These are phyloP conservation scores for Pichia sp. DNA, from an alignment of 1,139 yeast species.

Conservation along the genomic window DNA sequence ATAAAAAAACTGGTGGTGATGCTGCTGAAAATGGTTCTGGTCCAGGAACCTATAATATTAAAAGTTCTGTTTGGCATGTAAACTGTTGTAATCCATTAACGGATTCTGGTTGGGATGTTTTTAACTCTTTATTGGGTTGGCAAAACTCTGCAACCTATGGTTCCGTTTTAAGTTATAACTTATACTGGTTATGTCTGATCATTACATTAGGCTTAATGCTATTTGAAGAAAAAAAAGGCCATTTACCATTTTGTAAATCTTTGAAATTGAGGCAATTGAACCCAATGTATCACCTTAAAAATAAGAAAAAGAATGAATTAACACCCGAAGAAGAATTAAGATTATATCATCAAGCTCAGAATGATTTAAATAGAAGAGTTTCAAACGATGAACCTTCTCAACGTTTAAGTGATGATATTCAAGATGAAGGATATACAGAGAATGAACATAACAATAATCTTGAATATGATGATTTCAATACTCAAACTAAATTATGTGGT, in stretches of 20 bases:
- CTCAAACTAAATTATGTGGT: neutral
- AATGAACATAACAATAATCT: neutral
- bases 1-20: constrained; percentile 71
- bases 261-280: constrained; percentile 51
- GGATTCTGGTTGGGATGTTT: constrained; percentile 90
- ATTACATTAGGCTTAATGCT: constrained; percentile 49
- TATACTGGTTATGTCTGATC: constrained; percentile 71
- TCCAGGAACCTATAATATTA: constrained; percentile 81
- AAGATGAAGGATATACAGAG: neutral
- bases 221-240: constrained; percentile 64
- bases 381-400: constrained; percentile 14
- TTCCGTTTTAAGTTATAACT: constrained; percentile 72
- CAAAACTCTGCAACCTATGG: constrained; percentile 89
- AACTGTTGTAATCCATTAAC: constrained; percentile 88
- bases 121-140: constrained; percentile 84
- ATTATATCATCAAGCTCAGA: constrained; percentile 42
- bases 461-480: neutral
- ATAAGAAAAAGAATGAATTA: constrained; percentile 57
- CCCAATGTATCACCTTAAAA: constrained; percentile 67
- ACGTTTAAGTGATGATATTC: neutral
- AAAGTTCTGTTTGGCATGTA: constrained; percentile 80
- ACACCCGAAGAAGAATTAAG: constrained; percentile 45
- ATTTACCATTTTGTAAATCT: constrained; percentile 52
- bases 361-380: constrained; percentile 29
- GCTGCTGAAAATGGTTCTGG: constrained; percentile 87